Base-by-base conservation (phyloP, 306 rosid genomes). In the Acacia melanoxylon region DNA sequence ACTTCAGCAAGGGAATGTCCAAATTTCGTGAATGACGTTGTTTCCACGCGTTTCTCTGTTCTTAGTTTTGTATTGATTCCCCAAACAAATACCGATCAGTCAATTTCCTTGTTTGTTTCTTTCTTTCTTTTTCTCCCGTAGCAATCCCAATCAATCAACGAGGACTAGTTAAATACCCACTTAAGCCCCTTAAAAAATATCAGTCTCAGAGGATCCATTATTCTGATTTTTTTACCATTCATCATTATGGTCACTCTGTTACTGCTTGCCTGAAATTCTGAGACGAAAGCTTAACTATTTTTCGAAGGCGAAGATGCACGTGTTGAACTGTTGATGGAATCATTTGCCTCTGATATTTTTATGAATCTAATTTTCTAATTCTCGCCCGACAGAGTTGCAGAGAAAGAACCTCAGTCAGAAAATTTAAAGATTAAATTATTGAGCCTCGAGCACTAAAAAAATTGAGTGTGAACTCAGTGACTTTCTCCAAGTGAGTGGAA, bases 11-110 rank as follows among this genome's bases (percentile, higher is more conserved):
- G 74, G 69, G 74, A 81, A 37, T 79, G 80, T 52, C 78, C 52
- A n/a, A 54, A 42, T 76, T 76, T 56, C 31, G 85, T 52, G 76
- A 65, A 72, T 76, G 84, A 75, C 68, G 44, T 40, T 82, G 44
- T 40, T 82, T 78, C 52, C 29, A 14, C 56, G 51, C 65, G 24
- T 41, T 78, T 63, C 3, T 56, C 59, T 74, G 62, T 46, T 77
- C 73, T 59, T 68, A 76, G 31, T 79, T 79, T 79, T 80, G 81
- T 74, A 35, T 33, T 68, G 48, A 83, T 75, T 73, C 37, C 37
- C 65, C 54, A 25, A 11, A 37, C 5, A 13, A 72, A 72, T 49
- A 75, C 31, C 44, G 56, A 79, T 80, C 46, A 66, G 78, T 72
- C 35, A 6, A 5, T 62, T 29, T 46, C n/a, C 13, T n/a, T 22